These are phyloP conservation scores for Phyllosticta paracitricarpa DNA, from an alignment of 2,329 filamentous ascomycete species.

Conservation along the genomic window DNA sequence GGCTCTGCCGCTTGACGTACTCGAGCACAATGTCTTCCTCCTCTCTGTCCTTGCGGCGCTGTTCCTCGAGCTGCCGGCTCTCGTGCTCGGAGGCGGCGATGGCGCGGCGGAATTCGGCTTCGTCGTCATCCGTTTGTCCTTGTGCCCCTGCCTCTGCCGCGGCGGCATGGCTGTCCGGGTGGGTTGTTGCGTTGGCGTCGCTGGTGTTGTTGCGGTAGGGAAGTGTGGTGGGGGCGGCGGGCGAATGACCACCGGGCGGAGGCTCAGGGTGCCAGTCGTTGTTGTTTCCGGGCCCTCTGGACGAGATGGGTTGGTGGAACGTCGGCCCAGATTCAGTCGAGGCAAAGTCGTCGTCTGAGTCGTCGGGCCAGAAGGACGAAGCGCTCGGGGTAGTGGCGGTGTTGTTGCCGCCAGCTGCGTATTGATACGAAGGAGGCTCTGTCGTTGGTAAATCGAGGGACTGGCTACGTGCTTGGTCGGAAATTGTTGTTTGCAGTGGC, in stretches of 20 bases:
- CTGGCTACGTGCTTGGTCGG: background rate
- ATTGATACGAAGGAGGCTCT: background rate
- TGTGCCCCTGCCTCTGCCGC: constrained; percentile 19
- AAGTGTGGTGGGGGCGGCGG: background rate
- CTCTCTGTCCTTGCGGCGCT: constrained; percentile 30
- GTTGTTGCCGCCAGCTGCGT: background rate
- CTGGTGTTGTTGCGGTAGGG: background rate
- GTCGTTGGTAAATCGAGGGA: background rate
- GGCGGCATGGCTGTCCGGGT: constrained; percentile 17
- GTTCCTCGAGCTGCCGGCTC: constrained; percentile 14
- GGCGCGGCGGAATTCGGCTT: constrained; percentile 26
- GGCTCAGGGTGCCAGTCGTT: too few relatives aligned
- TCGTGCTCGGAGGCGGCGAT: constrained; percentile 21
- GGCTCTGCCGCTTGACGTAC: constrained; percentile 67
- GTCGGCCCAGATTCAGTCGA: background rate
- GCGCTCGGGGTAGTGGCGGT: background rate
- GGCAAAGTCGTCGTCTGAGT: constrained; percentile 12
- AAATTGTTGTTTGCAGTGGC: background rate
- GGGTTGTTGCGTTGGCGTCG: background rate
- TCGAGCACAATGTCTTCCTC: constrained; percentile 63
- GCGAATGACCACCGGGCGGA: too few relatives aligned
- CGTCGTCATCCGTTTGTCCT: constrained; percentile 18
- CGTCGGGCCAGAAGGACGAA: background rate
- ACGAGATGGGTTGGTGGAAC: background rate
- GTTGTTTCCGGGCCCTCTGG: too few relatives aligned